Conservation (phyloP, 2,329 filamentous ascomycete species). For the Xylariaceae sp. region DNA sequence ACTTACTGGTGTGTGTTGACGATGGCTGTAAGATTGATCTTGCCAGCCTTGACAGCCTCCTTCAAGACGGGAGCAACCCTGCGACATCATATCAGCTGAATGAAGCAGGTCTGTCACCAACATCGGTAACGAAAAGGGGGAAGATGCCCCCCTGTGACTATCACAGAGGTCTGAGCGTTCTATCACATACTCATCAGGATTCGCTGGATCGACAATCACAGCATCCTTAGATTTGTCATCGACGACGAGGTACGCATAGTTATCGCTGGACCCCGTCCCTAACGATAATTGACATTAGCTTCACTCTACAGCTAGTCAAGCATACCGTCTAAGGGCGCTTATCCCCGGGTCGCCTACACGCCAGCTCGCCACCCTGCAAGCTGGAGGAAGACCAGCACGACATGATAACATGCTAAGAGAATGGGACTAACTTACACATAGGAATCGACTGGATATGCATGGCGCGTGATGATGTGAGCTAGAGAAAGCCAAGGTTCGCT, state of each 20-base stretch:
- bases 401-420: slow-evolving; percentile 9
- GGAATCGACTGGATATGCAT: slow-evolving; percentile 89
- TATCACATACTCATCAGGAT: slow-evolving; percentile 63
- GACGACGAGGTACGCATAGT: slow-evolving; percentile 79
- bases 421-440: slow-evolving; percentile 62
- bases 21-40: slow-evolving; percentile 80
- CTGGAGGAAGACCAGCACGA: too few relatives aligned
- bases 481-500: slow-evolving; percentile 10
- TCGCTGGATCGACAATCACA: slow-evolving; percentile 73
- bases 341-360: neutral
- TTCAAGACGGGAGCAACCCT: slow-evolving; percentile 63
- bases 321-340: neutral
- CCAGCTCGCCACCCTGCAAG: neutral
- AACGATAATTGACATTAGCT: slow-evolving; percentile 5
- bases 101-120: neutral
- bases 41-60: slow-evolving; percentile 62
- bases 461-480: slow-evolving; percentile 38
- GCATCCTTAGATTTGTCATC: slow-evolving; percentile 75
- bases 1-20: slow-evolving; percentile 95
- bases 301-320: neutral
- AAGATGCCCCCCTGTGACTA: neutral
- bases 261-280: slow-evolving; percentile 75
- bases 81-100: slow-evolving; percentile 5
- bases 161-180: neutral
- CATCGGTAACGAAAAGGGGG: neutral